Conservation (phyloP, 2,329 filamentous ascomycete species). For the Curvularia sp. region DNA sequence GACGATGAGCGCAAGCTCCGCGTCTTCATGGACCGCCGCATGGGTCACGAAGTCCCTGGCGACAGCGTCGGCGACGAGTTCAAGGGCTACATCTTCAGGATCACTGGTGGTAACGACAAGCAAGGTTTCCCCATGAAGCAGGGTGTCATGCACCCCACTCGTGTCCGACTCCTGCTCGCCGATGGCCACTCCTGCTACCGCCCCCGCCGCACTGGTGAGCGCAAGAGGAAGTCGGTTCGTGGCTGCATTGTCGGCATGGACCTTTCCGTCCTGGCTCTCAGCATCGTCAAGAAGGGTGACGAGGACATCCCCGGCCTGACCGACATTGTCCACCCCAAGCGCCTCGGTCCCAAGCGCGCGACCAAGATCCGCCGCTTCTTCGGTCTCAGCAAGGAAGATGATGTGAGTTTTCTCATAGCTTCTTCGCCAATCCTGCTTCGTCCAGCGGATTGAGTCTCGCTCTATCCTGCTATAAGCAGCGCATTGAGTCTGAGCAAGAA, state of each 20-base stretch:
- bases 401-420: conserved; percentile 81
- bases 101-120: conserved; percentile 99
- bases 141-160: conserved; percentile 98
- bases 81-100: conserved; percentile 99
- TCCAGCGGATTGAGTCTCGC: conserved; percentile 63
- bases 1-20: conserved; percentile 99
- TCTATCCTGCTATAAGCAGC: conserved; percentile 53
- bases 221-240: conserved; percentile 98
- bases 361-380: conserved; percentile 99
- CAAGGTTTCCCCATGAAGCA: conserved; percentile 99
- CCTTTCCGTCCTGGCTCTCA: conserved; percentile 90
- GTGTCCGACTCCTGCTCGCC: conserved; percentile 94
- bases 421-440: conserved; percentile 67
- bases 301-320: conserved; percentile 92
- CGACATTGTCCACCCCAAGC: conserved; percentile 98
- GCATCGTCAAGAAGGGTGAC: conserved; percentile 98
- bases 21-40: conserved; percentile 98
- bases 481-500: conserved; percentile 57
- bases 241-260: conserved; percentile 98
- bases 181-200: conserved; percentile 99
- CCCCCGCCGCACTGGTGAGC: conserved; percentile 95
- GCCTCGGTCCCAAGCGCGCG: conserved; percentile 98
- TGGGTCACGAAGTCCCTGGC: conserved; percentile 90
- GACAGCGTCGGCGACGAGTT: conserved; percentile 98
- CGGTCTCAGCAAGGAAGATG: conserved; percentile 99